Evolutionary conservation across 805 yeast genomes (phyloP).

Genomic region (Starmerella floris): DNA sequence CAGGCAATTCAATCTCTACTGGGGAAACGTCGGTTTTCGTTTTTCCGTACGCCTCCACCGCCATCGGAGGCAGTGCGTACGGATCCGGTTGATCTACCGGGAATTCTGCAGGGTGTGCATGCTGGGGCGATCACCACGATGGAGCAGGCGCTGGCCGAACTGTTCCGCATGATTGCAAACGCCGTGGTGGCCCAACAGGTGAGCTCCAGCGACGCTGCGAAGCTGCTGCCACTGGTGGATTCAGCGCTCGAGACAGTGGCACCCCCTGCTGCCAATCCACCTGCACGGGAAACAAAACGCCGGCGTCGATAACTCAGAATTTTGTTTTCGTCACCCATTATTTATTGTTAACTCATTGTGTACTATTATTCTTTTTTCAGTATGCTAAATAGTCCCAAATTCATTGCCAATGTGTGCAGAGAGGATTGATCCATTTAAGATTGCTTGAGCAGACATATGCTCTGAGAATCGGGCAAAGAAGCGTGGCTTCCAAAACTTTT

Average conservation of each 20-base stretch:
- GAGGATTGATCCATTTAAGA: no score
- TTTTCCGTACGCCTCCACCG: background rate
- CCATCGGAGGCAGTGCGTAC: background rate
- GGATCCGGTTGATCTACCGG: constrained; percentile 1
- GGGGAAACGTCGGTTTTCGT: background rate
- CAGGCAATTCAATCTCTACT: background rate
- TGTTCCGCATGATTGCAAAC: constrained; percentile 10
- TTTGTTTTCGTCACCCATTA: no score
- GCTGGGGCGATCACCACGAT: background rate
- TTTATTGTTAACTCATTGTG: no score
- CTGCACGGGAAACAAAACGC: background rate
- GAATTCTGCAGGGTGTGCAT: background rate
- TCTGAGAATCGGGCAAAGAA: no score
- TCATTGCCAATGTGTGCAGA: no score
- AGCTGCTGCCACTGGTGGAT: background rate
- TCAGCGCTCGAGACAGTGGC: background rate
- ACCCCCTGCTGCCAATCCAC: background rate
- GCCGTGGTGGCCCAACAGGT: constrained; percentile 5
- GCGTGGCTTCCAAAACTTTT: no score
- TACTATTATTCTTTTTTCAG: no score
- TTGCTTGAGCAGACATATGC: no score
- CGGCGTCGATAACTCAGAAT: no score
- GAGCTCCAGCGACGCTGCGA: background rate
- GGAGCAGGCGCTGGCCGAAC: constrained; percentile 6
- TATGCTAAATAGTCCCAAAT: no score